Evolutionary conservation across 805 yeast species (phyloP).

Genomic region (Metschnikowia dekortorum): DNA sequence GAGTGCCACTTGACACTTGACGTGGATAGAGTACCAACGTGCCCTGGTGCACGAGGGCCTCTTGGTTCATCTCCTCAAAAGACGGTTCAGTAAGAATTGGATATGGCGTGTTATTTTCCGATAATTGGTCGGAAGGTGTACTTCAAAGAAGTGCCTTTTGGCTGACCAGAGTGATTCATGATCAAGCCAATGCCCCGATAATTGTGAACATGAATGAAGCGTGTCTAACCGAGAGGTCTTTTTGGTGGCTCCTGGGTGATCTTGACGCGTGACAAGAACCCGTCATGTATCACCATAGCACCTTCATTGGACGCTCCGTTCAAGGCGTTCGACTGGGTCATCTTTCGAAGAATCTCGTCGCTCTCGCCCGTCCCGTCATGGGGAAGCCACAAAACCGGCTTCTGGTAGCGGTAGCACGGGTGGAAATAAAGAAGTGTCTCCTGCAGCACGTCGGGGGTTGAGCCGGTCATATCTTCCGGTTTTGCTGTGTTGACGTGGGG

Average conservation of each 20-base stretch:
- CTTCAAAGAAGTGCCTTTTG: too few species aligned
- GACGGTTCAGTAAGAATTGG: too few species aligned
- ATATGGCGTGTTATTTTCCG: too few species aligned
- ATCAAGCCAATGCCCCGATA: too few species aligned
- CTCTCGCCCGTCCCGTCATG: slow-evolving; percentile 13
- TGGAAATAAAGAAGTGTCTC: slow-evolving; percentile 27
- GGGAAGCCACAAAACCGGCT: slow-evolving; percentile 39
- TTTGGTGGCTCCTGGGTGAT: slow-evolving; percentile 11
- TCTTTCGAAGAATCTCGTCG: slow-evolving; percentile 3
- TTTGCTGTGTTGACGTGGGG: slow-evolving; percentile 18
- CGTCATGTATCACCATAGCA: slow-evolving; percentile 7
- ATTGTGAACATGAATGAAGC: too few species aligned
- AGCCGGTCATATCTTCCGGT: background rate
- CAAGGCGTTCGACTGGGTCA: slow-evolving; percentile 1
- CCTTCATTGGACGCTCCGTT: slow-evolving; percentile 13
- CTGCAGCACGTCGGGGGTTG: background rate
- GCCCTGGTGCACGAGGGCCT: too few species aligned
- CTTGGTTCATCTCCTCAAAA: too few species aligned
- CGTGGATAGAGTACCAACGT: too few species aligned
- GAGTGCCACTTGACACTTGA: too few species aligned
- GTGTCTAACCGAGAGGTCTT: background rate
- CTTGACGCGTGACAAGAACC: slow-evolving; percentile 5
- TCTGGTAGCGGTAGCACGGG: slow-evolving; percentile 34
- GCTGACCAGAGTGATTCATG: too few species aligned
- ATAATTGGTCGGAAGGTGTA: too few species aligned